Evolutionary conservation across 2,329 filamentous ascomycete genomes (phyloP), one percentile per base, ranked within the genome.

Genomic region (Fusarium tuaranense): DNA sequence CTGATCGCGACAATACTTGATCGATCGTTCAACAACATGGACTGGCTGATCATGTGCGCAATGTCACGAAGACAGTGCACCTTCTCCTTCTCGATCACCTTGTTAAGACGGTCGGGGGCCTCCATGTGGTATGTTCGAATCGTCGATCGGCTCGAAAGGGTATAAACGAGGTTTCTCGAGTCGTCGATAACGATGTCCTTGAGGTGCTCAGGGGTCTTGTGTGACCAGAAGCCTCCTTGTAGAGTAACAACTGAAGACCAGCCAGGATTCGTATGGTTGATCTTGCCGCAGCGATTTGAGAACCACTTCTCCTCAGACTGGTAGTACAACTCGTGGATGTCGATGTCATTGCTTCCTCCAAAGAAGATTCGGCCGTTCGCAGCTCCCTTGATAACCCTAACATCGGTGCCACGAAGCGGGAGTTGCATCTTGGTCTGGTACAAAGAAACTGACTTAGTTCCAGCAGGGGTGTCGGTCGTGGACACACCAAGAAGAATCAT

Each of bases 301-400:
- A 99, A 99, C 97, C 97, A 99, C 78, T 94, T 93, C 84, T 99
- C 97, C 82, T 98, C 95, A 80, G 98, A 95, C 83, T 98, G 96
- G 81, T 99, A 99, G 76, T 93, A 95, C 64, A 99, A 89, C 83
- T 99, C 97, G 82, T 97, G 94, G 58, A 99, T 91, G 78, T 98
- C 95, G 73, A 95, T 95, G 75, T 96, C 94, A 61, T 88, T 89
- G 61, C 89, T 89, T 41, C 95, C 94, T 48, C 93, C 92, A 80
- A 98, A 98, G 86, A 99, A 99, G 74, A 99, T 97, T 71, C 97
- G 93, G 10, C 97, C 97, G 25, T 91, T 93, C 22, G 92, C 91
- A 4, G 95, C 97, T 18, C 93, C 94, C 25, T 92, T 92, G 76
- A 99, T 95, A 55, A 93, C 88, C 65, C 91, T 91, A 44, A 98